phyloP scores from a whole-genome alignment of 768 basidiomycete genomes.

The Collybia sordida region DNA sequence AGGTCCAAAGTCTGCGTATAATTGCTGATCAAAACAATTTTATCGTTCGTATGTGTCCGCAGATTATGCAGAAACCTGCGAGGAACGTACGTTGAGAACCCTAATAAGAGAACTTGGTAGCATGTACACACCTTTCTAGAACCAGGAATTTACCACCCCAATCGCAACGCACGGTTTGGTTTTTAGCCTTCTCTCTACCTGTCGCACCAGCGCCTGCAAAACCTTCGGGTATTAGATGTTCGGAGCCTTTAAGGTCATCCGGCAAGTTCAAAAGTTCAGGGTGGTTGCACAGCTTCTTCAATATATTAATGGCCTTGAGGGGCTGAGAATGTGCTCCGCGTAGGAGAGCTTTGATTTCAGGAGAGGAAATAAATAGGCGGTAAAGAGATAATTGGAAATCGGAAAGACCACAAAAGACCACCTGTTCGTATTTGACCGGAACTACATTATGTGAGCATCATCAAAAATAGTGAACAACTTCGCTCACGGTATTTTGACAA shows the following conservation, averaged over 20 bases:
- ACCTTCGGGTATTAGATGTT: conserved; percentile 77
- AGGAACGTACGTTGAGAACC: background rate
- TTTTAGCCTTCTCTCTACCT: conserved; percentile 40
- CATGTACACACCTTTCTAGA: conserved; percentile 68
- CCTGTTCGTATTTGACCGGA: conserved; percentile 98
- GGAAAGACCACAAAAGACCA: conserved; percentile 89
- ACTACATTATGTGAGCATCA: conserved; percentile 46
- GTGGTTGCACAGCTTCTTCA: conserved; percentile 96
- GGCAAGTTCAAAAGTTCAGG: conserved; percentile 89
- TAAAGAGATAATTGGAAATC: conserved; percentile 85
- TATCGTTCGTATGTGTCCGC: conserved; percentile 80
- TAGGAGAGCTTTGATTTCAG: conserved; percentile 87
- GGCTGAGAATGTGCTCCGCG: conserved; percentile 89
- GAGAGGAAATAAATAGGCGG: conserved; percentile 87
- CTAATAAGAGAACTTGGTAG: background rate
- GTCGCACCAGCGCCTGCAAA: conserved; percentile 60
- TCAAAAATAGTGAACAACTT: background rate
- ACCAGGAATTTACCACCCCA: conserved; percentile 94
- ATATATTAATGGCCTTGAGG: conserved; percentile 91
- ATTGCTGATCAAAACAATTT: conserved; percentile 96
- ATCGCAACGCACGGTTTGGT: conserved; percentile 64
- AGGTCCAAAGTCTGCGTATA: conserved; percentile 94
- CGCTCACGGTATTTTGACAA: conserved; percentile 90
- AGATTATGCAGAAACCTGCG: conserved; percentile 83
- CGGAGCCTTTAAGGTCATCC: conserved; percentile 79